Percentiles rank a stretch among this genome's conserved stretches.
phyloP scores from a whole-genome alignment of 768 basidiomycete species.

The Mycena rebaudengoi region DNA sequence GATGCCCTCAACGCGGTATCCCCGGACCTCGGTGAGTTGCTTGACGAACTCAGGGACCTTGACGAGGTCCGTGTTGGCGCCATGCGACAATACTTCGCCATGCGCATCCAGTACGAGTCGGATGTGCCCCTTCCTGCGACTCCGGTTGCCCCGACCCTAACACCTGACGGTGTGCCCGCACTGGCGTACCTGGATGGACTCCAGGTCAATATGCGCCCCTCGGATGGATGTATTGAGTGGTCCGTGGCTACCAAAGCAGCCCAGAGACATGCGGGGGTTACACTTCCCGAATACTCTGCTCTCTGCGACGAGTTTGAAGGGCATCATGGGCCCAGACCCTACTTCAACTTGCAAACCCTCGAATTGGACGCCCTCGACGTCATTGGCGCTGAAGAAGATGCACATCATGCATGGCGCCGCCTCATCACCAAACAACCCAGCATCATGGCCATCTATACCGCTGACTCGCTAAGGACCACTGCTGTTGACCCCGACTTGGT shows the following conservation, averaged over 20 bases:
- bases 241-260: too few relatives aligned
- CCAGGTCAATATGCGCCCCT: background rate
- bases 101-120: background rate
- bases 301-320: background rate
- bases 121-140: background rate
- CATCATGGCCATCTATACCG: too few relatives aligned
- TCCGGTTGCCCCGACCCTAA: background rate
- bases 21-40: background rate
- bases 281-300: too few relatives aligned
- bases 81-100: background rate
- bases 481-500: too few relatives aligned
- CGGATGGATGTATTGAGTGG: too few relatives aligned
- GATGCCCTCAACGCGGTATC: background rate
- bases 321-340: background rate
- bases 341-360: rapidly evolving
- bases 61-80: background rate
- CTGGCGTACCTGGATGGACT: background rate
- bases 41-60: background rate
- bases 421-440: too few relatives aligned
- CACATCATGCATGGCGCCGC: background rate
- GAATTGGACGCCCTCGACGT: background rate
- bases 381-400: background rate
- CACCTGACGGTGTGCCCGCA: too few relatives aligned
- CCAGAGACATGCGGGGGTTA: too few relatives aligned
- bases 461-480: too few relatives aligned